A percentile compares a stretch with the other conserved stretches of the same genome.
phyloP scores from a whole-genome alignment of 1,139 yeast species.

The Nakaseomyces glabratus region DNA sequence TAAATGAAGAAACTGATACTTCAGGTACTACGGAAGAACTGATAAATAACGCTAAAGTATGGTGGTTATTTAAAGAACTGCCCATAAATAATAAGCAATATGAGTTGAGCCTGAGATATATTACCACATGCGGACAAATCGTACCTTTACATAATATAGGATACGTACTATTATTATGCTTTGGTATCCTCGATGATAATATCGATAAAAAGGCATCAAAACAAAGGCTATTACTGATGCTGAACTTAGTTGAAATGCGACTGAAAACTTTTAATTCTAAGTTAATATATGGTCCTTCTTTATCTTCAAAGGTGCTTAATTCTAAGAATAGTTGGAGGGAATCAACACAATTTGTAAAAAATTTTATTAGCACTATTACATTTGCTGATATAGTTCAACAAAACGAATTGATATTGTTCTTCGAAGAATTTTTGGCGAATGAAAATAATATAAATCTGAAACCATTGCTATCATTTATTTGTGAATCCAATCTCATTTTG shows the following conservation, averaged over 20 bases:
- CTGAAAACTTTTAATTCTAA: slow-evolving; percentile 12
- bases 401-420: slow-evolving; percentile 12
- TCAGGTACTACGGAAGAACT: slow-evolving; percentile 20
- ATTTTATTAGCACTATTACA: slow-evolving; percentile 14
- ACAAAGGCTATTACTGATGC: slow-evolving; percentile 31
- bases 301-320: slow-evolving; percentile 15
- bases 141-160: slow-evolving; percentile 4
- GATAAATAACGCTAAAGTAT: slow-evolving; percentile 10
- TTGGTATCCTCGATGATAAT: slow-evolving; percentile 11
- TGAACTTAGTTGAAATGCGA: slow-evolving; percentile 31
- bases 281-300: slow-evolving; percentile 10
- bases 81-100: slow-evolving; percentile 14
- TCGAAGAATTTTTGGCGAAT: slow-evolving; percentile 15
- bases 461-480: slow-evolving; percentile 48
- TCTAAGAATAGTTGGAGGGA: slow-evolving; percentile 33
- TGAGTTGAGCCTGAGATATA: slow-evolving; percentile 19
- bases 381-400: slow-evolving; percentile 18
- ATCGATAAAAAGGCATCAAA: slow-evolving; percentile 23
- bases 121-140: slow-evolving; percentile 13
- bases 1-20: slow-evolving; percentile 32
- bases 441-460: slow-evolving; percentile 12
- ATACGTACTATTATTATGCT: slow-evolving; percentile 15
- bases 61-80: not conserved
- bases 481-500: slow-evolving; percentile 54
- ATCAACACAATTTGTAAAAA: slow-evolving; percentile 12